These are phyloP conservation scores for Fusarium sp. DNA, from an alignment of 2,329 filamentous ascomycete genomes.

Conservation along the genomic window DNA sequence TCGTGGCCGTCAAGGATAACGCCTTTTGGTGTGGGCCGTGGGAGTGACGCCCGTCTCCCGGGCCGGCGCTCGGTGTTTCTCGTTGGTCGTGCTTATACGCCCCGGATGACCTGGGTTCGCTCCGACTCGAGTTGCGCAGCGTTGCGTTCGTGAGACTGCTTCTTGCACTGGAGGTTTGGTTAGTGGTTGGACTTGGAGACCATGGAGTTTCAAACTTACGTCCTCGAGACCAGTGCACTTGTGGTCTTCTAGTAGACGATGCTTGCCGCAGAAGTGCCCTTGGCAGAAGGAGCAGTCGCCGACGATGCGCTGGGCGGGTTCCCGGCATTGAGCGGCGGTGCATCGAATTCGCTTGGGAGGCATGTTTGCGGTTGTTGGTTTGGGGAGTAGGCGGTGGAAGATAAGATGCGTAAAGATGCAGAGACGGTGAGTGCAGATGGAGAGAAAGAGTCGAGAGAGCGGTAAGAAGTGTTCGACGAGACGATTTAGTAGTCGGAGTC, in stretches of 20 bases:
- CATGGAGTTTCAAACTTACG: conserved; percentile 59
- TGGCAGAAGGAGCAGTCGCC: conserved; percentile 97
- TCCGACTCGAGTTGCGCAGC: conserved; percentile 92
- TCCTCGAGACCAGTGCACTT: conserved; percentile 93
- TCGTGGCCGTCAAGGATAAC: conserved; percentile 41
- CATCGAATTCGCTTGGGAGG: conserved; percentile 85
- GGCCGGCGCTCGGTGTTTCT: conserved; percentile 15
- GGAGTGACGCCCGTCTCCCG: conserved; percentile 37
- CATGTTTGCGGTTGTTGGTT: conserved; percentile 56
- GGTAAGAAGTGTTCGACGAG: conserved; percentile 20
- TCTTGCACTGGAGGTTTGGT: conserved; percentile 77
- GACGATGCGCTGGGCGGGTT: conserved; percentile 89
- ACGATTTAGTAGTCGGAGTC: conserved; percentile 1
- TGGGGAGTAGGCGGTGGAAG: conserved; percentile 4
- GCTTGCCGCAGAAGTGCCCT: conserved; percentile 94
- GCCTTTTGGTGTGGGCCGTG: conserved; percentile 9
- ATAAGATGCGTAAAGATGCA: conserved; percentile 19
- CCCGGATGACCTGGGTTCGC: conserved; percentile 93
- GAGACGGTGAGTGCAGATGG: conserved; percentile 26
- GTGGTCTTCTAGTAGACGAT: conserved; percentile 93
- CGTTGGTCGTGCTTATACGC: conserved; percentile 68
- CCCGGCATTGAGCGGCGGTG: conserved; percentile 89
- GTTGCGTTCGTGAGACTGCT: conserved; percentile 95
- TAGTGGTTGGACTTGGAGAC: not conserved
- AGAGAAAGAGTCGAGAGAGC: conserved; percentile 13